phyloP scores from a whole-genome alignment of 257 asterid genomes.

The Nyctanthes arbortristis region DNA sequence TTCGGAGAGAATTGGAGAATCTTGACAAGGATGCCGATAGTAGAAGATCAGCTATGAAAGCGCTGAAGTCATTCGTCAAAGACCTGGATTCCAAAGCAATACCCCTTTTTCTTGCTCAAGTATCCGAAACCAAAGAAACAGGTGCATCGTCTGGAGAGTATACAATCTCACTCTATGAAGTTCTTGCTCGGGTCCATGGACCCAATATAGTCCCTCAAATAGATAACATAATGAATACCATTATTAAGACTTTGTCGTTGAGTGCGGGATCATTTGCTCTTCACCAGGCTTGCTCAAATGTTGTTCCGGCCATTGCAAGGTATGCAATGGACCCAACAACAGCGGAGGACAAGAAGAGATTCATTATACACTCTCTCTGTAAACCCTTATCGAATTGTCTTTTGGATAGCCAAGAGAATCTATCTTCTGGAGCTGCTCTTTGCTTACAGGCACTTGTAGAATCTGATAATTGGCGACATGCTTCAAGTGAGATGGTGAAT shows the following conservation, averaged over 20 bases:
- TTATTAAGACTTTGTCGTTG: conserved; percentile 66
- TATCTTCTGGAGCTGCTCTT: conserved; percentile 93
- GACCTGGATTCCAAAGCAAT: conserved; percentile 94
- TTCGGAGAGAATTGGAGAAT: conserved; percentile 79
- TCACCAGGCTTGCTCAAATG: conserved; percentile 97
- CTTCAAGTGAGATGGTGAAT: conserved; percentile 79
- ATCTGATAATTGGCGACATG: conserved; percentile 88
- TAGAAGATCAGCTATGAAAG: conserved; percentile 88
- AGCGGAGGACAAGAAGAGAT: conserved; percentile 65
- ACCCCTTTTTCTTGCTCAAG: conserved; percentile 91
- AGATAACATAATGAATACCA: conserved; percentile 75
- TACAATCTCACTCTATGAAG: conserved; percentile 85
- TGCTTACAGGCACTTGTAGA: conserved; percentile 85
- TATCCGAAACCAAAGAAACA: conserved; percentile 76
- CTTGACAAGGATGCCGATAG: conserved; percentile 91
- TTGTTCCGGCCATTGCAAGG: conserved; percentile 89
- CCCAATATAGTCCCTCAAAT: conserved; percentile 77
- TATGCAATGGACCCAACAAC: conserved; percentile 84
- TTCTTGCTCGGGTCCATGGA: conserved; percentile 91
- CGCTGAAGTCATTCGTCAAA: conserved; percentile 75
- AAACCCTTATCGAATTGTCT: conserved; percentile 88
- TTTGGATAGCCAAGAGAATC: conserved; percentile 73
- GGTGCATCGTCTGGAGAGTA: conserved; percentile 73
- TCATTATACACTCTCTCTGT: conserved; percentile 60
- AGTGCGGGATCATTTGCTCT: conserved; percentile 95